Conservation (phyloP, 169 alveolate genomes). For the Plasmodium coatneyi region DNA sequence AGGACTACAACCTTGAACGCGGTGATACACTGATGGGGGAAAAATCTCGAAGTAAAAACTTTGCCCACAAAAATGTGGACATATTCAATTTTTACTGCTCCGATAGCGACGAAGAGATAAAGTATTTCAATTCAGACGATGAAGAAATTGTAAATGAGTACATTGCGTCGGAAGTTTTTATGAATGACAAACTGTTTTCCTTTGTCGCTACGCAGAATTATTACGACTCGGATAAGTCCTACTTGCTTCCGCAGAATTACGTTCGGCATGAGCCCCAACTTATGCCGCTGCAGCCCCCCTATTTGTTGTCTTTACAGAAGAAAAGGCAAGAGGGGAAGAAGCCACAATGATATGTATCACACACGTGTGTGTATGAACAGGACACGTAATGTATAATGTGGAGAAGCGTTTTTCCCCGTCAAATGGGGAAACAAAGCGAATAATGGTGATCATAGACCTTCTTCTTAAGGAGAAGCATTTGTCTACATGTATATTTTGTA, state of each 20-base stretch:
- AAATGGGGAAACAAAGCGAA: background rate
- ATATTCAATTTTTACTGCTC: constrained; percentile 74
- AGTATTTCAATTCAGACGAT: constrained; percentile 72
- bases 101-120: constrained; percentile 69
- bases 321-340: constrained; percentile 68
- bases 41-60: background rate
- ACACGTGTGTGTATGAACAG: background rate
- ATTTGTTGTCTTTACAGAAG: constrained; percentile 59
- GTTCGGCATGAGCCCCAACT: constrained; percentile 71
- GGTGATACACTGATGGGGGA: background rate
- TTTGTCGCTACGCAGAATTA: constrained; percentile 71
- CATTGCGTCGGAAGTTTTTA: constrained; percentile 43
- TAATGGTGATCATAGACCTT: background rate
- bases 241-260: constrained; percentile 66
- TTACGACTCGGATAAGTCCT: constrained; percentile 71
- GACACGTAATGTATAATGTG: background rate
- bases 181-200: constrained; percentile 45
- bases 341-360: background rate
- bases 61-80: constrained; percentile 22
- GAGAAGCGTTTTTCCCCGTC: background rate
- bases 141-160: constrained; percentile 61
- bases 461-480: background rate
- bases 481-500: background rate
- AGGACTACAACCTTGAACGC: background rate
- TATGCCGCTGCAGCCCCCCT: constrained; percentile 74